Base-by-base conservation (phyloP, 441 rosid species). In the Syzygium syzygioides region DNA sequence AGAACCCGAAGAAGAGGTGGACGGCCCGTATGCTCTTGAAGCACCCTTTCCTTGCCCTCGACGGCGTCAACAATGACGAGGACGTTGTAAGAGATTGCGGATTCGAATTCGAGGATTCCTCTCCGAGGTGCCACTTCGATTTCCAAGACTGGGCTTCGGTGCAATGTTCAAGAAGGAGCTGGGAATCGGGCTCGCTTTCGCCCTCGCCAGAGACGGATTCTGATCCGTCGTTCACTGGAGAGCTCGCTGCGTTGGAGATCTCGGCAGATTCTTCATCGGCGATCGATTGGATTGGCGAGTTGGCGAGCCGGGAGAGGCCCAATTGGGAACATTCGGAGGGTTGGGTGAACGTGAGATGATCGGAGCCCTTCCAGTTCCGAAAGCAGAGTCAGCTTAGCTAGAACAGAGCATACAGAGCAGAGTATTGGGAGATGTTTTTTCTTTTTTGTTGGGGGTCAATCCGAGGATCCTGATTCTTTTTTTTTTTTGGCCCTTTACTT, bases 1-100 rank as follows among this genome's bases (percentile, higher is more conserved):
- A 92, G 90, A 95, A 97, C 90, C 96, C 98, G 11, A 86, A 80
- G 28, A 87, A 57, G n/a, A 91, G 99, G 89, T 96, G 99, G 98
- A 95, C 98, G 28, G 98, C 95, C 32, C 95, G 94, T 87, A 95
- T 95, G 98, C 95, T 97, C 15, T 62, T 96, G 87, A 89, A 88
- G 18, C 99, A 97, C 91, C 94, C 98, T 3, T 97, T 97, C 45
- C 89, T 96, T 48, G 90, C 92, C 86, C 92, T 91, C 54, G 89
- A 90, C 7, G 6, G 28, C 55, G 14, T 93, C 97, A 4, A 97
- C 99, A 3, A 92, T 94, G 90, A 88, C 14, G 48, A 34, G 45
- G 79, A 71, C 96, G 79, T 95, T 94, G 32, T 94, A 93, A 11
- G 95, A 94, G 88, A 95, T 93, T 79, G 90, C 91, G 50, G 95